Conservation (phyloP, 1,284 basidiomycete genomes). For the Rhodotorula sp. region DNA sequence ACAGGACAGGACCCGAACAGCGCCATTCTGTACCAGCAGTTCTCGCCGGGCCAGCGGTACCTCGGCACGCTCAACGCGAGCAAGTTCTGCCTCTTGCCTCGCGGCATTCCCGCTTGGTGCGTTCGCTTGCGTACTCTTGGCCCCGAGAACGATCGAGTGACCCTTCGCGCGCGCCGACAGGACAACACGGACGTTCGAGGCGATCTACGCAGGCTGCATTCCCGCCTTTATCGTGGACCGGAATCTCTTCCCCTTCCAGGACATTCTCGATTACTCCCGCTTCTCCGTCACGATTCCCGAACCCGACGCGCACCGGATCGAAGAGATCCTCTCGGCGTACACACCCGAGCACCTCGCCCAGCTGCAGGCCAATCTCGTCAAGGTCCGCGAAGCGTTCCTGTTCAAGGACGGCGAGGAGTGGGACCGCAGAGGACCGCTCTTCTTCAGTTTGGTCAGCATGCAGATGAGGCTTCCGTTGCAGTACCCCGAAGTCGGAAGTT, state of each 20-base stretch:
- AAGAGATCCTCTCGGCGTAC: conserved; percentile 51
- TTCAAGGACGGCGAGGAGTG: conserved; percentile 44
- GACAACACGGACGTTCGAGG: conserved; percentile 54
- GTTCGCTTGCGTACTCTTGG: not conserved
- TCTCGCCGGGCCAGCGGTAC: conserved; percentile 49
- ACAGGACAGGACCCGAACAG: conserved; percentile 42
- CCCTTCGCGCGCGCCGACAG: conserved; percentile 24
- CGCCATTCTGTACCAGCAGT: conserved; percentile 47
- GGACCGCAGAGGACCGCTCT: conserved; percentile 45
- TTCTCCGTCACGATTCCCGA: conserved; percentile 53
- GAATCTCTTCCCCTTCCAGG: conserved; percentile 52
- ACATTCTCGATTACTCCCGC: conserved; percentile 53
- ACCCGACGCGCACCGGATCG: conserved; percentile 52
- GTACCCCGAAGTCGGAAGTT: conserved; percentile 45
- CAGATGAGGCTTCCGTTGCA: conserved; percentile 49
- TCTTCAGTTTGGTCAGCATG: conserved; percentile 51
- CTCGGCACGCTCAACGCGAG: conserved; percentile 50
- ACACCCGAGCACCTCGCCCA: conserved; percentile 49
- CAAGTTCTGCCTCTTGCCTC: conserved; percentile 53
- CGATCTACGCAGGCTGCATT: conserved; percentile 55
- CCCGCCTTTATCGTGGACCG: conserved; percentile 54
- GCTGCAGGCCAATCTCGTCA: conserved; percentile 52
- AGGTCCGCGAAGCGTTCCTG: conserved; percentile 53
- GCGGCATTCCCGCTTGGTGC: conserved; percentile 46
- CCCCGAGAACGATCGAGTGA: not conserved